Conservation (phyloP, 1,284 basidiomycete species). For the Inonotus hispidus region DNA sequence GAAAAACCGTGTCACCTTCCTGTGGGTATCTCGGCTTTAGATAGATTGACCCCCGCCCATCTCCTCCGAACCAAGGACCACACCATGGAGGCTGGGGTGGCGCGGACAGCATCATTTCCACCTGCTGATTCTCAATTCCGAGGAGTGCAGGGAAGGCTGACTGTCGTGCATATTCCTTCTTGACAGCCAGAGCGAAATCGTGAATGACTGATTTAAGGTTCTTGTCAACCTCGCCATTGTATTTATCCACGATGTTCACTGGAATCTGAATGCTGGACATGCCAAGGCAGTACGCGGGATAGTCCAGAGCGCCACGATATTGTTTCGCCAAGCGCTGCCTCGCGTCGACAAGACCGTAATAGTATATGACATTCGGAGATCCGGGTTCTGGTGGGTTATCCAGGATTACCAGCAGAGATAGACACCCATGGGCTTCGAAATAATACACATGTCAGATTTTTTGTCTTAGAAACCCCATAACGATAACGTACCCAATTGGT, state of each 20-base stretch:
- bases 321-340: constrained; percentile 8
- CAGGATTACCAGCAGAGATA: constrained; percentile 4
- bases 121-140: constrained; percentile 10
- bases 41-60: constrained; percentile 15
- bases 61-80: constrained; percentile 20
- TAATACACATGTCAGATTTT: background rate
- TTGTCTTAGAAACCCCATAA: background rate
- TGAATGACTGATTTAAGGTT: constrained; percentile 10
- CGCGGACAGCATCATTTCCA: background rate
- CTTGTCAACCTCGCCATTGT: background rate
- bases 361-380: constrained; percentile 3
- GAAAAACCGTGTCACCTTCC: background rate
- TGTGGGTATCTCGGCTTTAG: constrained; percentile 13
- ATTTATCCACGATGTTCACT: constrained; percentile 11
- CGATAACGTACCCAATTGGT: constrained; percentile 4
- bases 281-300: constrained; percentile 19
- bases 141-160: constrained; percentile 13
- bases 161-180: constrained; percentile 16
- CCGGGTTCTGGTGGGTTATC: constrained; percentile 18
- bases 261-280: constrained; percentile 15
- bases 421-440: constrained; percentile 12
- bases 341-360: constrained; percentile 16
- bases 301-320: constrained; percentile 3
- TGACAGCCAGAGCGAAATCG: constrained; percentile 9
- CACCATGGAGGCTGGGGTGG: constrained; percentile 16